Evolutionary conservation across 768 basidiomycete species (phyloP).

Genomic region (Cystoderma amianthinum): DNA sequence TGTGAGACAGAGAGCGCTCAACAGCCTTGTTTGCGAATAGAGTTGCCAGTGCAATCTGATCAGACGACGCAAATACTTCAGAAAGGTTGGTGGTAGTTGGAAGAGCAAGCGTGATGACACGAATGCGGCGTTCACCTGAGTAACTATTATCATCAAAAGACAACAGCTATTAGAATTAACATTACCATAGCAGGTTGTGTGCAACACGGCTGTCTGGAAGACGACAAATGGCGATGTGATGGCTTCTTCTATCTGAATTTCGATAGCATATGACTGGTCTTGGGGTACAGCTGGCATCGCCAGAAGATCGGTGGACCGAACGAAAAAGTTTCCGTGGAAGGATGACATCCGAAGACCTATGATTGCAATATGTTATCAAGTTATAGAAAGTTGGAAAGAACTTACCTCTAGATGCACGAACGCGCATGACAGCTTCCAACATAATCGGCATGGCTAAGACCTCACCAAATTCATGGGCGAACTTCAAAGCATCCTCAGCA

Average conservation of each 20-base stretch:
- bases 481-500: slow-evolving; percentile 95
- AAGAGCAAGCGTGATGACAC: slow-evolving; percentile 82
- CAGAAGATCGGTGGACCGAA: slow-evolving; percentile 92
- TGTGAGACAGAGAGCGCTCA: slow-evolving; percentile 77
- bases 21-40: slow-evolving; percentile 90
- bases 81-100: slow-evolving; percentile 86
- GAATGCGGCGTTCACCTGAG: slow-evolving; percentile 76
- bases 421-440: slow-evolving; percentile 95
- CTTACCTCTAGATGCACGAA: slow-evolving; percentile 90
- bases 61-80: slow-evolving; percentile 85
- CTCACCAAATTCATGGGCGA: slow-evolving; percentile 94
- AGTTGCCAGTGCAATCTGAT: slow-evolving; percentile 82
- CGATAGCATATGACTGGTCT: slow-evolving; percentile 94
- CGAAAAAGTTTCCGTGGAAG: slow-evolving; percentile 99
- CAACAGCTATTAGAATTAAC: not conserved
- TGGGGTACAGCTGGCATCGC: slow-evolving; percentile 96
- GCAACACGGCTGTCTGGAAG: slow-evolving; percentile 89
- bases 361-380: not conserved
- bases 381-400: not conserved
- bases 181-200: slow-evolving; percentile 85
- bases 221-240: slow-evolving; percentile 89
- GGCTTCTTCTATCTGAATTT: slow-evolving; percentile 92
- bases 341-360: slow-evolving; percentile 86
- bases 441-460: slow-evolving; percentile 92
- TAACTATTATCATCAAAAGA: not conserved